Evolutionary conservation across 2,329 filamentous ascomycete species (phyloP), one percentile per base, ranked within the genome.

Genomic region (Neobulgaria alba): DNA sequence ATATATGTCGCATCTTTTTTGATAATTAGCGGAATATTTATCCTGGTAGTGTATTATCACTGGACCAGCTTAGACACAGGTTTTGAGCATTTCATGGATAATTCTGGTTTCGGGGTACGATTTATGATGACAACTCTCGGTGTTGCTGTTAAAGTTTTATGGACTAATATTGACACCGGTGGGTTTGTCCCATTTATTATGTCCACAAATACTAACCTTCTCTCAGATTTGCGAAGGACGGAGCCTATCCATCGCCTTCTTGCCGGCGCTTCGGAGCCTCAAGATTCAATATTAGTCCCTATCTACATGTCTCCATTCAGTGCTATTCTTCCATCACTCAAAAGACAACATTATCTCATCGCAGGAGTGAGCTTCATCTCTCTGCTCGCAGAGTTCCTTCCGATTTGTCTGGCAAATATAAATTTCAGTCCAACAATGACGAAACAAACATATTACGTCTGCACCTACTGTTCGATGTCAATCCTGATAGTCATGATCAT

Each of bases 301-400:
- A 61, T 64, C 0, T 61, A 63, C 1, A 67, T 65, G 0, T 70
- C 72, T 41, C 62, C 64, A 3, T 67, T 72, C 29, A 66, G 62
- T 0, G 69, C 67, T 0, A 44, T 74, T 45, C 57, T 60, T 47
- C 55, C 60, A 7, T 62, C 64, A 4, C 43, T 66, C 12, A 34
- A 49, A 3, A 51, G 60, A 14, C 53, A 55, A 8, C 63, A 72
- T 23, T 37, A 57, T 5, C 68, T 68, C 43, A 59, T 69, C 1
- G 58, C 63, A 17, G 39, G 62, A 10, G 61, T 67, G 8, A 63
- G 67, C 0, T 46, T 64, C 4, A 64, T 67, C 34, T 60, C 67
- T 3, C 61, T 72, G 16, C 56, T 72, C 2, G 63, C 68, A 16
- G 69, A 74, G 36, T 64, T 71, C 35, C 63, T 74, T n/a, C 70